These are phyloP conservation scores for Cytauxzoon felis DNA, from an alignment of 169 alveolate genomes.

Conservation along the genomic window DNA sequence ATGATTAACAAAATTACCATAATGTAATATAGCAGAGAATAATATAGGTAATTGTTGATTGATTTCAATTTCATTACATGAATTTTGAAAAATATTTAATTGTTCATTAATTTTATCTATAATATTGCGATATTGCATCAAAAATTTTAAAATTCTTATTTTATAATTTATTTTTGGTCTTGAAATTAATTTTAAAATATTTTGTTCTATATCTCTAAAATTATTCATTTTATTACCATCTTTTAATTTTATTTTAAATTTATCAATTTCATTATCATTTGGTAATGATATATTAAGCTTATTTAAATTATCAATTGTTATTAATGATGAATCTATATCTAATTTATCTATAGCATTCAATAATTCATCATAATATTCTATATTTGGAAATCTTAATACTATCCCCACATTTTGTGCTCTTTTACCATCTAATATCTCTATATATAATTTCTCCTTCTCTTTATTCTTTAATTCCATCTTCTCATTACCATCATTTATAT, in stretches of 20 bases:
- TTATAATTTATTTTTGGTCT: conserved; percentile 44
- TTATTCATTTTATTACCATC: background rate
- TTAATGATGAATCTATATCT: conserved; percentile 16
- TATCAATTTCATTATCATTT: conserved; percentile 41
- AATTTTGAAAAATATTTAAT: conserved; percentile 51
- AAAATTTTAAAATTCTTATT: conserved; percentile 50
- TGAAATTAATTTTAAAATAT: conserved; percentile 51
- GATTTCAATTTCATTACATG: conserved; percentile 61
- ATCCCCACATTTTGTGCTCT: conserved; percentile 75
- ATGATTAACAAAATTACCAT: conserved; percentile 77
- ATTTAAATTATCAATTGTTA: conserved; percentile 22
- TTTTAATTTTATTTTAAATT: conserved; percentile 27
- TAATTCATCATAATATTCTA: conserved; percentile 59
- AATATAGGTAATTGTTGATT: conserved; percentile 63
- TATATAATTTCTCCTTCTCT: conserved; percentile 30
- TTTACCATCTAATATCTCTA: conserved; percentile 62
- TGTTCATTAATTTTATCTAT: conserved; percentile 52
- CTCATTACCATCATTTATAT: background rate
- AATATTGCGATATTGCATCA: conserved; percentile 52
- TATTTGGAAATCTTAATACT: conserved; percentile 65
- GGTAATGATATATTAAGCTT: conserved; percentile 47
- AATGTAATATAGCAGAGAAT: conserved; percentile 67
- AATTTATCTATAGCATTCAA: conserved; percentile 52
- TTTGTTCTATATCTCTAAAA: conserved; percentile 41
- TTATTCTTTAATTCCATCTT: background rate